phyloP scores from a whole-genome alignment of 1,284 basidiomycete genomes.

The Rhodotorula sp. region DNA sequence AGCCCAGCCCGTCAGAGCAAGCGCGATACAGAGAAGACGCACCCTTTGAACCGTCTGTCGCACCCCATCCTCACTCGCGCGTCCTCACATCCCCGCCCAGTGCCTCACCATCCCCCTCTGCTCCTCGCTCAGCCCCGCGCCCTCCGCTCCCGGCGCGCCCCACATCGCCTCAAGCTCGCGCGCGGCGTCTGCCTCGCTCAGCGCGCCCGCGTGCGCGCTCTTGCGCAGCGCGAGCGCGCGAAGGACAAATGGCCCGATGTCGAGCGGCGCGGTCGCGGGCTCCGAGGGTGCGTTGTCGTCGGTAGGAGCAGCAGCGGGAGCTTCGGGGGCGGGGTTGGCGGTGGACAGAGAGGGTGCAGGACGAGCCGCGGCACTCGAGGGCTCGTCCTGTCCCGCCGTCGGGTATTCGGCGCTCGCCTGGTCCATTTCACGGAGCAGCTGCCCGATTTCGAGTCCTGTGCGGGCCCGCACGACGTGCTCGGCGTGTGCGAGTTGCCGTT shows the following conservation, averaged over 20 bases:
- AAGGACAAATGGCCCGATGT: conserved; percentile 24
- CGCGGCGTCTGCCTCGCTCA: neutral
- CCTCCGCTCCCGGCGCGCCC: neutral
- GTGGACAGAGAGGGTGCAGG: neutral
- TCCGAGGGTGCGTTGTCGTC: neutral
- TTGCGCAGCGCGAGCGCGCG: conserved; percentile 24
- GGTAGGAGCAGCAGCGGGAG: neutral
- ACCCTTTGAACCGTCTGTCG: neutral
- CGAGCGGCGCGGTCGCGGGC: neutral
- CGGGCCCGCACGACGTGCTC: neutral
- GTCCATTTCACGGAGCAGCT: neutral
- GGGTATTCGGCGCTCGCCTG: neutral
- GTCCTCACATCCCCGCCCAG: conserved; percentile 19
- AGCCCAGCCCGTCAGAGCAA: neutral
- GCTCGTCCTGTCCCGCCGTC: neutral
- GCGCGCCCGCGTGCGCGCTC: conserved; percentile 2
- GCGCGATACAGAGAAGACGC: neutral
- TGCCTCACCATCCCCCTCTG: conserved; percentile 12
- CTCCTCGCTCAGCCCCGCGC: conserved; percentile 9
- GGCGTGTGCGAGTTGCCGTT: conserved; percentile 11
- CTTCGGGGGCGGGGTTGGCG: neutral
- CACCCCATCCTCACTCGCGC: neutral
- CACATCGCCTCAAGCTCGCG: conserved; percentile 3
- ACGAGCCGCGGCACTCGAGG: neutral
- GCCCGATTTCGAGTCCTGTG: neutral